Percentiles rank a stretch among this genome's conserved stretches.
These are phyloP conservation scores for Solanum appendiculatum DNA, from an alignment of 257 asterid species.

Conservation along the genomic window DNA sequence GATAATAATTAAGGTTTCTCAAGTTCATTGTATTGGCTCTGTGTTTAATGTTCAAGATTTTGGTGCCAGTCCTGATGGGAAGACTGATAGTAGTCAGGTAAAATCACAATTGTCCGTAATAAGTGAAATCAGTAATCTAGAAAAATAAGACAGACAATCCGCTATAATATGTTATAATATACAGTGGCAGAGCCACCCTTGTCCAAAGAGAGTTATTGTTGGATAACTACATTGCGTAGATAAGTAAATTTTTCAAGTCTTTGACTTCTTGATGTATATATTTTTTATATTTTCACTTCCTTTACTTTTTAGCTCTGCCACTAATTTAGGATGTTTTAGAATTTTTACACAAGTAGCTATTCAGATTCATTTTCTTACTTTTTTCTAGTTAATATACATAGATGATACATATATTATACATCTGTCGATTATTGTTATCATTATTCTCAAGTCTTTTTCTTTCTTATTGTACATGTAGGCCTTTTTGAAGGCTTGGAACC, in stretches of 20 bases:
- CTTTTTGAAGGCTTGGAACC: slow-evolving; percentile 4
- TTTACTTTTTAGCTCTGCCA: neutral
- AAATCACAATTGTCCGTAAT: neutral
- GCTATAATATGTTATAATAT: neutral
- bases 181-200: neutral
- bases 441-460: neutral
- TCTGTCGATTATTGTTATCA: neutral
- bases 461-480: neutral
- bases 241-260: neutral
- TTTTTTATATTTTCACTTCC: too few relatives aligned
- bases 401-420: neutral
- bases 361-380: too few relatives aligned
- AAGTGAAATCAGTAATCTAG: neutral
- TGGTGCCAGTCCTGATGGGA: slow-evolving; percentile 1
- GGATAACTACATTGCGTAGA: neutral
- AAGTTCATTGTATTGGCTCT: neutral
- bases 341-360: too few relatives aligned
- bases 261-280: neutral
- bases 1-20: neutral
- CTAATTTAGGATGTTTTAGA: too few relatives aligned
- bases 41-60: neutral
- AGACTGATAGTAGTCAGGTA: slow-evolving; percentile 1
- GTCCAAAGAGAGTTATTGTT: neutral
- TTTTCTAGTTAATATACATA: neutral
- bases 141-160: neutral